A percentile compares a stretch with the other conserved stretches of the same genome.
Conservation (phyloP, 2,329 filamentous ascomycete species). For the Fusarium sp. region DNA sequence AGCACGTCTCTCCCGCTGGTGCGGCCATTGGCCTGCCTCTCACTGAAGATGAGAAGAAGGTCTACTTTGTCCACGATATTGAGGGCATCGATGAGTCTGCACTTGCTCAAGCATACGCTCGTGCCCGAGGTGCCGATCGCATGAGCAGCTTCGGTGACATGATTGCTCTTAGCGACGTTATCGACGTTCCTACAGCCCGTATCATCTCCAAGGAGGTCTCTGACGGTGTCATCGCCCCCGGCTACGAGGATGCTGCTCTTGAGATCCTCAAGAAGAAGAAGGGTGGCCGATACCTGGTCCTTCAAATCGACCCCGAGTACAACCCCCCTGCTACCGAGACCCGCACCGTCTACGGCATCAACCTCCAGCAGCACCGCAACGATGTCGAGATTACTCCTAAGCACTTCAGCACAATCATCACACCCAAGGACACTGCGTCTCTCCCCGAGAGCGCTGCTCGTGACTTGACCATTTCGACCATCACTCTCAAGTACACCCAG, state of each 20-base stretch:
- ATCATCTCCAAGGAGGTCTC: conserved; percentile 99
- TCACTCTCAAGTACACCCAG: conserved; percentile 98
- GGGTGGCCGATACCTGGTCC: conserved; percentile 94
- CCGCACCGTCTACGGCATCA: conserved; percentile 91
- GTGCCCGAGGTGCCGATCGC: conserved; percentile 93
- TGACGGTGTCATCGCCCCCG: conserved; percentile 93
- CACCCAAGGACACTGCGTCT: conserved; percentile 80
- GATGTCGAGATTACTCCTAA: conserved; percentile 87
- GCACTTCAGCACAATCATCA: conserved; percentile 88
- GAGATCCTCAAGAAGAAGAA: conserved; percentile 98
- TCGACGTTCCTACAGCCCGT: conserved; percentile 93
- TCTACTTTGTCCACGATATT: conserved; percentile 98
- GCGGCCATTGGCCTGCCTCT: conserved; percentile 93
- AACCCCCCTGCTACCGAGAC: conserved; percentile 84
- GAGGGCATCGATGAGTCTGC: conserved; percentile 86
- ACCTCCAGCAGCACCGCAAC: conserved; percentile 91
- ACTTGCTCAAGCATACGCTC: conserved; percentile 94
- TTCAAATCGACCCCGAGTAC: conserved; percentile 93
- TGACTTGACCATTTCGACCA: conserved; percentile 94
- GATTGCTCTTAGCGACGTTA: conserved; percentile 90
- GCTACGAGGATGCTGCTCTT: conserved; percentile 85
- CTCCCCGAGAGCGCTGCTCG: conserved; percentile 86
- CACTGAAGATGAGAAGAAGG: conserved; percentile 89
- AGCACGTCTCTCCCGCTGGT: conserved; percentile 97
- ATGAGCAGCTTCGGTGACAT: conserved; percentile 99